A percentile compares a stretch with the other conserved stretches of the same genome.
Evolutionary conservation across 345 rosid genomes (phyloP).

Genomic region (Lepidium africanum): DNA sequence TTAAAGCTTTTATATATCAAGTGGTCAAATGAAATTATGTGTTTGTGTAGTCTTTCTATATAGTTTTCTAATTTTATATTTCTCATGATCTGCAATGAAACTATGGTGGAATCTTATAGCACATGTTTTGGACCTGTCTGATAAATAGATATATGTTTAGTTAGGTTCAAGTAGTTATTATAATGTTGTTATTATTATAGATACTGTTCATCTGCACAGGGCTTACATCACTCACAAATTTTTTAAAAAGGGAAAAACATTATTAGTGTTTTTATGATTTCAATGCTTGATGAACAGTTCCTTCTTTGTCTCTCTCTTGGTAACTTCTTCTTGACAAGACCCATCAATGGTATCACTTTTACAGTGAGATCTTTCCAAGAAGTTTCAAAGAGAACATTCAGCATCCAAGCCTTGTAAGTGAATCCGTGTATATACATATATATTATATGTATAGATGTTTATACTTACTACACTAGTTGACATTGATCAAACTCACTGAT

Average conservation of each 20-base stretch:
- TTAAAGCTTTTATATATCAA: constrained; percentile 3
- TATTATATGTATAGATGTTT: background rate
- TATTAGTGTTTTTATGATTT: constrained; percentile 18
- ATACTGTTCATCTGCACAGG: constrained; percentile 27
- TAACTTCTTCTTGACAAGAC: constrained; percentile 31
- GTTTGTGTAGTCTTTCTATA: background rate
- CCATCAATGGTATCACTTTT: constrained; percentile 21
- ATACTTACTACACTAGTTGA: background rate
- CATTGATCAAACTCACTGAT: constrained; percentile 6
- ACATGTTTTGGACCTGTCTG: constrained; percentile 21
- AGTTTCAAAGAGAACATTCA: constrained; percentile 9
- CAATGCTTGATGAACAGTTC: constrained; percentile 33
- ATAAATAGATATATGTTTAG: background rate
- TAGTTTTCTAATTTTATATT: background rate
- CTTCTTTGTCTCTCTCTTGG: constrained; percentile 24
- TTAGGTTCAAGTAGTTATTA: constrained; percentile 10
- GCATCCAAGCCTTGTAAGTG: constrained; percentile 10
- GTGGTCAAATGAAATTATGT: constrained; percentile 18
- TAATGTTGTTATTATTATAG: background rate
- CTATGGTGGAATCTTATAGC: constrained; percentile 27
- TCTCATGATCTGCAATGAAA: constrained; percentile 12
- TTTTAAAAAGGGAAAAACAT: background rate
- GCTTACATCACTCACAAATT: constrained; percentile 24
- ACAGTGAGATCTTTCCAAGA: constrained; percentile 14
- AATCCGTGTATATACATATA: background rate